These are phyloP conservation scores for Peronospora belbahrii DNA, from an alignment of 352 stramenopile genomes.

Conservation along the genomic window DNA sequence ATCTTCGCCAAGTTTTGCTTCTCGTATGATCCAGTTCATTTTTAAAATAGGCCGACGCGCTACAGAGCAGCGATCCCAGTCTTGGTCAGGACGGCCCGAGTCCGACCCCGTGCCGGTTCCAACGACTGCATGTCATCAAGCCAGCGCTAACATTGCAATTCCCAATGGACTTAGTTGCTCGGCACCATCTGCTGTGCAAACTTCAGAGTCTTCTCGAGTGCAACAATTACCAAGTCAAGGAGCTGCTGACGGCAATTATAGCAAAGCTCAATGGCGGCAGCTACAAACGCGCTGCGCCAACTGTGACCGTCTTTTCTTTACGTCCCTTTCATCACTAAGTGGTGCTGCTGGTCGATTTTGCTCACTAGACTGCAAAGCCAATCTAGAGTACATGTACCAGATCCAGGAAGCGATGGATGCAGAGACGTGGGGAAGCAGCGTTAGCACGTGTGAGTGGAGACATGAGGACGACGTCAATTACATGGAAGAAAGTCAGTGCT, in stretches of 20 bases:
- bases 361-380: conserved; percentile 42
- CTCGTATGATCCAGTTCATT: conserved; percentile 10
- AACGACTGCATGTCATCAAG: neutral
- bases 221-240: neutral
- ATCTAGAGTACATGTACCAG: conserved; percentile 18
- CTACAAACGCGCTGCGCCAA: conserved; percentile 12
- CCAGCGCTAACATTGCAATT: conserved; percentile 12
- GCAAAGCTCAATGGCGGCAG: conserved; percentile 5
- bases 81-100: conserved; percentile 8
- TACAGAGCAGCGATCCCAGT: conserved; percentile 6
- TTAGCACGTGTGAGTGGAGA: neutral
- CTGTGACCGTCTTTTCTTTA: conserved; percentile 20
- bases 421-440: conserved; percentile 1
- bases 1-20: conserved; percentile 2
- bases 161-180: neutral
- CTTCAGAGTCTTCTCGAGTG: neutral
- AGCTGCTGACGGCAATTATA: neutral
- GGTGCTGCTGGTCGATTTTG: conserved; percentile 17
- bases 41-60: neutral
- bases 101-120: neutral
- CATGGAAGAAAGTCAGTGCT: neutral
- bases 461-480: neutral
- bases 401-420: conserved; percentile 17
- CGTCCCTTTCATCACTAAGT: conserved; percentile 8
- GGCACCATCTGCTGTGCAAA: neutral